phyloP scores from a whole-genome alignment of 495 filamentous ascomycete genomes.

The Margaritispora aquatica region DNA sequence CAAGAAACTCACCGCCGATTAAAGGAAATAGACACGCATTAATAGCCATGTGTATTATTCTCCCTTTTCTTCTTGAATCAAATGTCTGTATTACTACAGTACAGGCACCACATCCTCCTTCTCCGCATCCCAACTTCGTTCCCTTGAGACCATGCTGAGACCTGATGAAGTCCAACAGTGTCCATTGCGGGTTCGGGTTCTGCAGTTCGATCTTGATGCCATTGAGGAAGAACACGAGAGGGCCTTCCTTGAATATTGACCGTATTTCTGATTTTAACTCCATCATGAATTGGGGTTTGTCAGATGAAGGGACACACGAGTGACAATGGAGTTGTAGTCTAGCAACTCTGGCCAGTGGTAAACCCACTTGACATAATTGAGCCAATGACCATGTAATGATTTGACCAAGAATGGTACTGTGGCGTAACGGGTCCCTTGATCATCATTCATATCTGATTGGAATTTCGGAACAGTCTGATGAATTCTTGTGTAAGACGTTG shows the following conservation, averaged over 20 bases:
- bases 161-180: conserved; percentile 42
- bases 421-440: background rate
- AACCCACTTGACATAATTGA: background rate
- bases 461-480: background rate
- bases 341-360: background rate
- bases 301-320: background rate
- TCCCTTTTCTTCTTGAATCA: conserved; percentile 4
- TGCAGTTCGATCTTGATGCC: conserved; percentile 5
- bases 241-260: conserved; percentile 1
- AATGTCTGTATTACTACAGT: conserved; percentile 32
- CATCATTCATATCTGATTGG: background rate
- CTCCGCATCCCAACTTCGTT: conserved; percentile 54
- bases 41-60: conserved; percentile 22
- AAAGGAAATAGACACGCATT: conserved; percentile 19
- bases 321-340: background rate
- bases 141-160: conserved; percentile 40
- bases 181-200: conserved; percentile 20
- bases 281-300: conserved; percentile 1
- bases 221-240: conserved; percentile 14
- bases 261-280: conserved; percentile 6
- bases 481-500: background rate
- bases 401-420: background rate
- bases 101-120: conserved; percentile 37
- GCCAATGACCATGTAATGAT: background rate
- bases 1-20: conserved; percentile 10